These are phyloP conservation scores for Davidsoniella eucalypti DNA, from an alignment of 2,329 filamentous ascomycete species.

Conservation along the genomic window DNA sequence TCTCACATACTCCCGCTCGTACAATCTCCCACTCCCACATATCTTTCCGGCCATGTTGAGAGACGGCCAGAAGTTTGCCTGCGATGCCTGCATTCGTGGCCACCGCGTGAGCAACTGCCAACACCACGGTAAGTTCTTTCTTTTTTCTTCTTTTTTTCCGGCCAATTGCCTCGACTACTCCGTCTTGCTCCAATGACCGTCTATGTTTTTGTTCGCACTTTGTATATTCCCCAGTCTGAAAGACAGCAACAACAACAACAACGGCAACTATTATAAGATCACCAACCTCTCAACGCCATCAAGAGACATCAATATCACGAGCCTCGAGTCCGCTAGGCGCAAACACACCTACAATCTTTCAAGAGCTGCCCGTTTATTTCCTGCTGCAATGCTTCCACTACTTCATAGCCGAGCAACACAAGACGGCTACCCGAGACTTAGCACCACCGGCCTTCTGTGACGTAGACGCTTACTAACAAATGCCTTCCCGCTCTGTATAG, in stretches of 20 bases:
- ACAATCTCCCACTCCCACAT: neutral
- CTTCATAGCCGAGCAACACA: too few species aligned
- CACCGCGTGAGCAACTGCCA: constrained; percentile 98
- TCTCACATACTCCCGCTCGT: neutral
- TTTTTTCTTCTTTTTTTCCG: neutral
- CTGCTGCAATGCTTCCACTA: too few species aligned
- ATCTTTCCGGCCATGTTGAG: constrained; percentile 45
- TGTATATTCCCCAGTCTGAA: neutral
- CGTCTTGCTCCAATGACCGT: neutral
- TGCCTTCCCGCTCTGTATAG: neutral
- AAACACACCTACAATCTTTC: neutral
- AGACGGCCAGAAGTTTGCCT: constrained; percentile 94
- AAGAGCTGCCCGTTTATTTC: neutral
- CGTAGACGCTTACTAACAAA: neutral
- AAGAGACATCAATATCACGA: neutral
- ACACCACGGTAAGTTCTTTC: constrained; percentile 60
- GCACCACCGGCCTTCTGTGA: too few species aligned
- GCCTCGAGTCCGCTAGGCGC: neutral
- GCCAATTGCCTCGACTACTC: neutral
- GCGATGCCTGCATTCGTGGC: constrained; percentile 93
- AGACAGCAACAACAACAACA: neutral
- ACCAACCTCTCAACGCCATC: neutral
- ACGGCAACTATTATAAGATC: too few species aligned
- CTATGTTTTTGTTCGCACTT: neutral
- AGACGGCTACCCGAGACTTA: too few species aligned